phyloP scores from a whole-genome alignment of 495 filamentous ascomycete genomes.

The Penicillium mononematosum region DNA sequence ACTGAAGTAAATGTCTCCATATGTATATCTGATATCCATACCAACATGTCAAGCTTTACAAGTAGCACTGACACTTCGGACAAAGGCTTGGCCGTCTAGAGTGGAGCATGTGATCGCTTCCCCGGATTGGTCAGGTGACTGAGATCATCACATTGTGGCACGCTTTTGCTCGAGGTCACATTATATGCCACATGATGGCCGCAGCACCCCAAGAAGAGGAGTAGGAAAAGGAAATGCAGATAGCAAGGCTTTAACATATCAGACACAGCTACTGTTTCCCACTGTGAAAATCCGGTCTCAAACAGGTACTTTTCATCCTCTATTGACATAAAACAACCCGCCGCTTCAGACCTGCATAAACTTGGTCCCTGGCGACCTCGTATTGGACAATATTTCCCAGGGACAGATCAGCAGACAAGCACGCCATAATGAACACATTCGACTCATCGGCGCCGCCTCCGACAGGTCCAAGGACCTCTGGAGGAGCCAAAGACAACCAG shows the following conservation, averaged over 20 bases:
- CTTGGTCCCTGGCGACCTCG: background rate
- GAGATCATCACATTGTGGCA: background rate
- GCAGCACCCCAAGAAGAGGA: background rate
- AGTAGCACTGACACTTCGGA: background rate
- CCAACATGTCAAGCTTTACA: background rate
- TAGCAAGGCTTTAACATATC: background rate
- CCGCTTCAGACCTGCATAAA: constrained; percentile 18
- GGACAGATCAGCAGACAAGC: constrained; percentile 27
- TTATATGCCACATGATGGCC: constrained; percentile 19
- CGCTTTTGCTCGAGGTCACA: constrained; percentile 11
- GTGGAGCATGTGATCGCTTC: constrained; percentile 26
- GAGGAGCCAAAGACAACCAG: constrained; percentile 18
- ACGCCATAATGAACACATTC: constrained; percentile 43
- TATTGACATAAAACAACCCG: constrained; percentile 7
- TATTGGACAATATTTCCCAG: constrained; percentile 18
- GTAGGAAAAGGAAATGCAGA: background rate
- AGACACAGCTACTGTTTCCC: background rate
- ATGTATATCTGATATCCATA: background rate
- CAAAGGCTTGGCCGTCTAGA: background rate
- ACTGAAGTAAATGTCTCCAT: background rate
- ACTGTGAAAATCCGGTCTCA: background rate
- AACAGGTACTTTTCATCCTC: background rate
- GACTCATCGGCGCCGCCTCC: constrained; percentile 31
- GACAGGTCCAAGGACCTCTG: constrained; percentile 19
- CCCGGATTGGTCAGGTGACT: constrained; percentile 16